Base-by-base conservation (phyloP, 768 basidiomycete species). In the Trametes coccinea region DNA sequence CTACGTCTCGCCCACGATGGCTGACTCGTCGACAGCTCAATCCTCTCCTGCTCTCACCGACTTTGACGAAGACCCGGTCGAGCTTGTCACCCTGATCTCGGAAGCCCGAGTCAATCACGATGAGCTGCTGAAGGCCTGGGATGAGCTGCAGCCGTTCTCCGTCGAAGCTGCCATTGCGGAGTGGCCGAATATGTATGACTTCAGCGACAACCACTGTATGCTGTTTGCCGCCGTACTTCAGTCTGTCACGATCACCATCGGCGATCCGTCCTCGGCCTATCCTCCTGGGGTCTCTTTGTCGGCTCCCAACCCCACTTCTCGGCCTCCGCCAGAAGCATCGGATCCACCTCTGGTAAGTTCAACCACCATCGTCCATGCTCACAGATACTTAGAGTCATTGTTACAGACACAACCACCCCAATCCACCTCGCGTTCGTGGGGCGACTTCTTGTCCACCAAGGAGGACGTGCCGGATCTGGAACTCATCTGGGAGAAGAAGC, bases 211-310 rank as follows among this genome's bases (percentile, higher is more conserved):
- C 14, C 48, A 64, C 22, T 63, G 62, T 17, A 47, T 67, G 0
- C 44, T 64, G 30, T 64, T 61, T 33, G 62, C 66, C 50, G 66
- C 62, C 40, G 50, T 67, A 3, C 59, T 49, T 5, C 37, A 30
- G 13, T 33, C 17, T 41, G 40, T 56, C 5, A 14, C 37, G 8
- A 29, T 63, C 33, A 29, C n/a, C 17, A 8, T 47, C 17, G 45
- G 16, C 45, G 34, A 37, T 11, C 34, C 34, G 5, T 5, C 34
- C 47, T 8, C 22, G 22, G 22, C 37, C 40, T 5, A 7, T 34
- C 51, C 8, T 8, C 22, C 22, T 22, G 22, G 22, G 22, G 22
- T 22, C 22, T 22, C 22, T 22, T 22, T 22, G 22, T 22, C 22
- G 22, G 22, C 22, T 22, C 22, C 22, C 22, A 22, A 22, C 22